Evolutionary conservation across 352 stramenopile genomes (phyloP), one percentile per base, ranked within the genome.

Genomic region (Aphanomyces cochlioides): DNA sequence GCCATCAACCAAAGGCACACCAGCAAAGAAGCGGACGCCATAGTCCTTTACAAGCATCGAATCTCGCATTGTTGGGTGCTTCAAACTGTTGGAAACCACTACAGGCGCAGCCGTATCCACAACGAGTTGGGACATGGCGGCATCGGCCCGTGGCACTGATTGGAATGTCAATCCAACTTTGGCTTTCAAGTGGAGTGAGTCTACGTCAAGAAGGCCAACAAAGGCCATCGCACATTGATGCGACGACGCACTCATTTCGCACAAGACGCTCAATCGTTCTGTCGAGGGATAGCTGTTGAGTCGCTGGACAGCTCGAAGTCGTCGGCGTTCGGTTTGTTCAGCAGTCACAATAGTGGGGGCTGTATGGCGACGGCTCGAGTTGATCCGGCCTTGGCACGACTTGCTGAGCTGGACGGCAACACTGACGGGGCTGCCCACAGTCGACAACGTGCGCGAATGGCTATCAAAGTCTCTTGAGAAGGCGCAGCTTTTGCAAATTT

Each of bases 21-120:
- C 82, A 7, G 95, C 95, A 75, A 98, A 98, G 75, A 98, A 98
- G 6, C 93, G 87, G 67, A 98, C 96, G 73, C 87, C 76, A 1
- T 90, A 88, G 21, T 58, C 7, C 15, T 79, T 80, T 41, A 98
- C 93, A 6, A 98, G 77, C 43, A 85, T 79, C 69, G 96, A 97
- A 12, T 85, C 59, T 13, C 69, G 72, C 73, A 98, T 98, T 3
- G 93, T 84, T n/a, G 73, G 54, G 74, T 98, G 93, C 60, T 88
- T 76, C 0, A 77, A 75, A 3, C 83, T 83, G 72, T 98, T 90
- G 56, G 87, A 81, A 19, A 98, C 77, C 54, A 93, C 78, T 7
- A 58, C 8, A 10, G 50, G 7, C 7, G 8, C 7, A 28, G 7
- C 50, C 15, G 63, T 61, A 8, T 41, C n/a, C 19, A 69, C 47